phyloP scores from a whole-genome alignment of 371 early-diverging fungal species.

The Smittium culicis region DNA sequence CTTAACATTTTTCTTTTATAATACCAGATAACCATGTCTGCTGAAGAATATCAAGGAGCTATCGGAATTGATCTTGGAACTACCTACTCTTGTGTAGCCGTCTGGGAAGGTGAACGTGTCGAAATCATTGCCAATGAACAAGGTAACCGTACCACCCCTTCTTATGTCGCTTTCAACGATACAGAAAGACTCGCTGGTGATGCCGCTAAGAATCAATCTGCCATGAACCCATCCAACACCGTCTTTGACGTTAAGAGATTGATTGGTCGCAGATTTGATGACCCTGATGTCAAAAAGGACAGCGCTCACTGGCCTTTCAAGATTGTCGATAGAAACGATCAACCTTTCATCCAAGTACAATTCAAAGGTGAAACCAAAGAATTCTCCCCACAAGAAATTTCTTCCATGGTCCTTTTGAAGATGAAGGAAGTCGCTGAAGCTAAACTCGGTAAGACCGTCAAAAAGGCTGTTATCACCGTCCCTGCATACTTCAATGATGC shows the following conservation, averaged over 20 bases:
- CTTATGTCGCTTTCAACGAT: slow-evolving; percentile 89
- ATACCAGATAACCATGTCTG: slow-evolving; percentile 15
- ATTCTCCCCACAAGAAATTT: slow-evolving; percentile 95
- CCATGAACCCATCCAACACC: slow-evolving; percentile 79
- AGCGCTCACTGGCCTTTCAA: slow-evolving; percentile 88
- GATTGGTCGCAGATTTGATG: slow-evolving; percentile 91
- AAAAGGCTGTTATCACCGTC: slow-evolving; percentile 91
- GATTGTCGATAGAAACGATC: slow-evolving; percentile 58
- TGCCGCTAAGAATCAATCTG: slow-evolving; percentile 89
- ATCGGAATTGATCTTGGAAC: slow-evolving; percentile 98
- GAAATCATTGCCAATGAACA: slow-evolving; percentile 97
- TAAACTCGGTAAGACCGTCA: slow-evolving; percentile 81
- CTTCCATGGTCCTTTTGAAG: slow-evolving; percentile 90
- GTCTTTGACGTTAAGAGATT: slow-evolving; percentile 96
- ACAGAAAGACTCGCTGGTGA: slow-evolving; percentile 85
- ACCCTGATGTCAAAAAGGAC: slow-evolving; percentile 70
- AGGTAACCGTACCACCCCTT: slow-evolving; percentile 94
- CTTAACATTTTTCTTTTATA: too few relatives aligned
- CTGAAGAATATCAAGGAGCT: slow-evolving; percentile 33
- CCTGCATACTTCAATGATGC: slow-evolving; percentile 98
- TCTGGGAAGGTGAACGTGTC: slow-evolving; percentile 93
- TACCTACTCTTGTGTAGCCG: slow-evolving; percentile 99
- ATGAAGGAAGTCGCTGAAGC: slow-evolving; percentile 97
- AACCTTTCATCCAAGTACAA: slow-evolving; percentile 74
- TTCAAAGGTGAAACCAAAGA: slow-evolving; percentile 78